Evolutionary conservation across 805 yeast species (phyloP), one percentile per base, ranked within the genome.

Genomic region (Myxozyma lipomycoides): DNA sequence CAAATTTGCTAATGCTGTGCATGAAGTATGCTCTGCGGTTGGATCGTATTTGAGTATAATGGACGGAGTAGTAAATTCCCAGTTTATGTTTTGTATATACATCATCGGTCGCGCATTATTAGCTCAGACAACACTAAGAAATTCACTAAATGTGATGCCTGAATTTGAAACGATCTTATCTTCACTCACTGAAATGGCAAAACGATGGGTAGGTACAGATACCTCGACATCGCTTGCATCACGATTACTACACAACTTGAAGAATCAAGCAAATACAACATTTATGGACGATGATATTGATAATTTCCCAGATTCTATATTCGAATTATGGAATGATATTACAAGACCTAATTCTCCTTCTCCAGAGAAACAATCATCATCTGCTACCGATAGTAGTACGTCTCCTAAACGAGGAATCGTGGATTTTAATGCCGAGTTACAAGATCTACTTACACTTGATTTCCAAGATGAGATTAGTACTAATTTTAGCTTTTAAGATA

Each of bases 11-110:
- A 19, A 7, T 9, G 43, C 45, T 9, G 21, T 32, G 43, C 38
- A 25, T 12, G 45, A 41, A 23, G 45, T 41, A 9, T 22, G 43
- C 25, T 5, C 7, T 7, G 45, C 45, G 17, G 45, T 32, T 12
- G 45, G 23, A 9, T 18, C 26, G 15, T 41, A 41, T 25, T 24
- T 41, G 15, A 18, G 26, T n/a, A 41, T 41, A 24, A 41, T 41
- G 45, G 45, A 41, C 40, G 45, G 45, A 12, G 15, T 32, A 9
- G 45, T 41, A n/a, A 28, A 26, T 15, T 26, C 45, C 24, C 45
- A 41, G 37, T 41, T 41, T 17, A 19, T 18, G 22, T 41, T 41
- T 17, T 41, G 45, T 41, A 10, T 41, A 10, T 41, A 18, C 25
- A 22, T 41, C 9, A 41, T 41, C 19, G 45, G 45, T 15, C 18